Base-by-base conservation (phyloP, 495 filamentous ascomycete genomes). In the Podospora pseudopauciseta region DNA sequence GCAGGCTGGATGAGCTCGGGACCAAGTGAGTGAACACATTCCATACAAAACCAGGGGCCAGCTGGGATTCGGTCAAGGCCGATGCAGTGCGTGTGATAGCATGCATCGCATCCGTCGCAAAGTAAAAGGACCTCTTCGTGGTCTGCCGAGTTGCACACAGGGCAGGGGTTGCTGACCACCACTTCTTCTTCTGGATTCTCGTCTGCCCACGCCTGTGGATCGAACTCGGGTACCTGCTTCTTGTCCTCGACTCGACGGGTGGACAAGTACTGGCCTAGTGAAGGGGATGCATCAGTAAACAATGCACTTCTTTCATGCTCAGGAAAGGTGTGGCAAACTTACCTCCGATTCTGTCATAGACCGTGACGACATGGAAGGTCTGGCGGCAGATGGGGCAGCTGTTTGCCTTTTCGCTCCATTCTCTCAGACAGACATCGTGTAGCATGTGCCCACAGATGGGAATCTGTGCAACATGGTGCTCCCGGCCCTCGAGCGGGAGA, bases 341-440 rank as follows among this genome's bases (percentile, higher is more conserved):
- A 96, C 93, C 92, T 83, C 89, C 90, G 75, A 91, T 77, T 66
- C 82, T 86, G 68, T 90, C 87, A 72, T 87, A 91, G 65, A 97
- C 89, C 74, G 94, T 88, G 65, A 98, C 96, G 72, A 88, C 77
- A 78, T 97, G 92, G 81, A 98, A 98, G 72, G 83, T 89, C 73
- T 90, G 89, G 66, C 95, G 91, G 78, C 95, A 99, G 77, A 98
- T 96, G 16, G 95, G 95, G 76, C 95, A 99, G 76, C 93, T 97
- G 79, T 98, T 99, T 66, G 96, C 94, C 74, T 94, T 88, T 80
- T 95, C 92, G 34, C 91, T 92, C 95, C 95, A 99, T 67, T 92
- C 91, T 72, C 89, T 88, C 67, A 99, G 80, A 75, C 95, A 99
- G 61, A 90, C 88, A 78, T 99, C 88, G 76, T 99, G 95, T 70